phyloP scores from a whole-genome alignment of 371 early-diverging fungal species.

The Choanephora cucurbitarum region DNA sequence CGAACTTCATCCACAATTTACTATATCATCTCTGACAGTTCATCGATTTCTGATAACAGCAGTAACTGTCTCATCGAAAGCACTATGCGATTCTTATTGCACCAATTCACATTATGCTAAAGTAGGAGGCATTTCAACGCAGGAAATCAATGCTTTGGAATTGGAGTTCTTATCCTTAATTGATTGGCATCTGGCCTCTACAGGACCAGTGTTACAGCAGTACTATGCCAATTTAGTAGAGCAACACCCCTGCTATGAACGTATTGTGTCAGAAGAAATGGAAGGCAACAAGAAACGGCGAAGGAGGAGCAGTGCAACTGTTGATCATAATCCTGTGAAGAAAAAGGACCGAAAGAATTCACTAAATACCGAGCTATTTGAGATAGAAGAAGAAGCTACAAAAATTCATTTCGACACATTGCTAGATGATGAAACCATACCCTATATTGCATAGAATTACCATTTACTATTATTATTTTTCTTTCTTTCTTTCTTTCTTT shows the following conservation, averaged over 20 bases:
- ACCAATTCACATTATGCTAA: conserved; percentile 89
- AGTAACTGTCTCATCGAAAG: conserved; percentile 88
- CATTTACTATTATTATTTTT: background rate
- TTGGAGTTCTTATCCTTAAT: conserved; percentile 87
- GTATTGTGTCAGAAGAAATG: conserved; percentile 8
- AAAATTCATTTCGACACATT: conserved; percentile 47
- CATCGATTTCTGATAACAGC: conserved; percentile 96
- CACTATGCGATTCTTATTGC: conserved; percentile 83
- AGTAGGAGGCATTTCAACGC: conserved; percentile 92
- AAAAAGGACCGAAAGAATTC: conserved; percentile 12
- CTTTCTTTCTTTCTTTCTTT: conserved; percentile 1
- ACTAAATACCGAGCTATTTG: conserved; percentile 9
- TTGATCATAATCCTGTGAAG: conserved; percentile 8
- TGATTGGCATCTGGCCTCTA: conserved; percentile 85
- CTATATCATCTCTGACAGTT: conserved; percentile 89
- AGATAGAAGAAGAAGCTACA: conserved; percentile 36
- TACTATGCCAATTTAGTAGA: conserved; percentile 83
- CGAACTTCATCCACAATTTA: conserved; percentile 77
- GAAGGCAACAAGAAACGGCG: conserved; percentile 23
- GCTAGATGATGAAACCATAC: conserved; percentile 39
- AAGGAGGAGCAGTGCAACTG: conserved; percentile 22
- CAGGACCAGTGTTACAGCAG: conserved; percentile 77
- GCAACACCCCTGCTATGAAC: conserved; percentile 62
- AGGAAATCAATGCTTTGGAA: conserved; percentile 94
- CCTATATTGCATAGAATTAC: conserved; percentile 46